Conservation (phyloP, 1,139 yeast genomes). For the Geotrichum citri-aurantii region DNA sequence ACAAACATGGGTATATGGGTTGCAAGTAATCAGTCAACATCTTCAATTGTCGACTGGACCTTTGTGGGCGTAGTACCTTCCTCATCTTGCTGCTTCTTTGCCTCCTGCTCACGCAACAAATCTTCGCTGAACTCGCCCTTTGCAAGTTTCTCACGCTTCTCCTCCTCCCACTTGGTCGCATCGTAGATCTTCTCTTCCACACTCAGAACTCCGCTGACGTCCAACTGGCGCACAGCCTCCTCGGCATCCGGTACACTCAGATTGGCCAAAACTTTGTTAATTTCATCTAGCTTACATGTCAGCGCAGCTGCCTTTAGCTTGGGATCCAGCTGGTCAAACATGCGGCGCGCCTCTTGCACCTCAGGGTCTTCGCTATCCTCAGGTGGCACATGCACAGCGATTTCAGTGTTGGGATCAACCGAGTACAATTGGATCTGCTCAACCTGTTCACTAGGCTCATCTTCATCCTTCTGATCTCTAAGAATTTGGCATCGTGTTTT, state of each 20-base stretch:
- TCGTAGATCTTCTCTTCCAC: constrained; percentile 72
- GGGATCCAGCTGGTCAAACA: constrained; percentile 37
- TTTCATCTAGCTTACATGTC: constrained; percentile 65
- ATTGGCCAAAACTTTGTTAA: constrained; percentile 77
- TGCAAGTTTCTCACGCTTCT: constrained; percentile 33
- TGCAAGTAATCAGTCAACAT: constrained; percentile 11
- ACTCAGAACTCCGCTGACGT: constrained; percentile 78
- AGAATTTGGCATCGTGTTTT: constrained; percentile 66
- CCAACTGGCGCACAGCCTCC: constrained; percentile 61
- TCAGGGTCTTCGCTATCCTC: constrained; percentile 41
- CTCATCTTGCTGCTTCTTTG: constrained; percentile 36
- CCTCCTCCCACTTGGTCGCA: constrained; percentile 57
- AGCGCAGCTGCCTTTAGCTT: constrained; percentile 72
- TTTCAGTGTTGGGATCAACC: constrained; percentile 74
- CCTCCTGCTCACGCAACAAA: constrained; percentile 19
- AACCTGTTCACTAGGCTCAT: constrained; percentile 50
- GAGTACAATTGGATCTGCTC: constrained; percentile 84
- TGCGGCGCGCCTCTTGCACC: constrained; percentile 45
- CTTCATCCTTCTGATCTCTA: constrained; percentile 41
- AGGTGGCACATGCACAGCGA: constrained; percentile 67
- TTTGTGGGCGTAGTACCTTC: constrained; percentile 16
- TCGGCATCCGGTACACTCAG: constrained; percentile 80
- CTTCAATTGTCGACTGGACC: constrained; percentile 16
- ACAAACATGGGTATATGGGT: background rate
- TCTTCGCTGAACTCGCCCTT: constrained; percentile 17